Evolutionary conservation across 1,284 basidiomycete species (phyloP), one percentile per base, ranked within the genome.

Genomic region (Trametes pubescens): DNA sequence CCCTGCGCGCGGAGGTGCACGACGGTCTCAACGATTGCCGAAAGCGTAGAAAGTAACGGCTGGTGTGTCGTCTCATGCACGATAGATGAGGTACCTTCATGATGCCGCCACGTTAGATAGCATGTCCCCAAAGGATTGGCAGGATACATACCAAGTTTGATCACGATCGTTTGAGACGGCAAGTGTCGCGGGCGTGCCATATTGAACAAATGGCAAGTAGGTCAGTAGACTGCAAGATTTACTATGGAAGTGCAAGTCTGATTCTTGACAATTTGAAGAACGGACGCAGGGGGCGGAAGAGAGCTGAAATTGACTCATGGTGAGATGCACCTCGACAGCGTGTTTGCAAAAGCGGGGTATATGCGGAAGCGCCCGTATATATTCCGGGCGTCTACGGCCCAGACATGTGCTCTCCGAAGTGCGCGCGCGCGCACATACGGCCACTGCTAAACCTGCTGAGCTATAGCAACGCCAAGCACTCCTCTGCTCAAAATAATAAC

Each of bases 11-110:
- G 88, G 6, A 99, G 85, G 47, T 86, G 79, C 43, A 95, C 86
- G 14, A 96, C 95, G 0, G 95, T 94, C 78, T 99, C 97, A 51
- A 97, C 96, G 56, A 99, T 85, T 0, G 94, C 90, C 0, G 95
- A 96, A 26, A 99, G 86, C 8, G 93, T 93, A 9, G 95, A 94
- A 0, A 99, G 84, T 22, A 98, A 85, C 0, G 97, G 96, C 67
- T 94, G 89, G 64, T 96, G 94, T 1, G 93, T 95, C 56, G 86
- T 87, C 75, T 96, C 92, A 76, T 96, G 92, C 14, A 98, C 91
- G 75, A 98, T 98, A 2, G 95, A 97, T 0, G 96, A 96, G 5
- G 95, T 96, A 61, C 95, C 95, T 95, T 58, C 44, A 64, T 29
- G 4, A 11, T 21, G 7, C 7, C 10, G 16, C 16, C 2, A 5